These are phyloP conservation scores for Xylaria intraflava DNA, from an alignment of 495 filamentous ascomycete genomes.

Conservation along the genomic window DNA sequence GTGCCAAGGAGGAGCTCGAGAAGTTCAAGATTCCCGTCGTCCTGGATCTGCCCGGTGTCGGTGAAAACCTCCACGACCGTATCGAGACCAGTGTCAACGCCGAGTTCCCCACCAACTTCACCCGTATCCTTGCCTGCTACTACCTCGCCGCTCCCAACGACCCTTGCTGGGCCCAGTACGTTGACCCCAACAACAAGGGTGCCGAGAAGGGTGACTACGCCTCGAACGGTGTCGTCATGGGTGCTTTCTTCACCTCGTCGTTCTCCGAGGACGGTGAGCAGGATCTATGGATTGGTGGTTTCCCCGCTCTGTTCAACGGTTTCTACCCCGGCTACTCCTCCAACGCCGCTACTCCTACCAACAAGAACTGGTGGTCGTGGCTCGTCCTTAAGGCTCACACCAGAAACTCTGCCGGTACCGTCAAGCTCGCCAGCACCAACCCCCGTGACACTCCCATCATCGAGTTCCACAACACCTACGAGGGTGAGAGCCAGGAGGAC, in stretches of 20 bases:
- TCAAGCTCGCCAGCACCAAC: slow-evolving; percentile 44
- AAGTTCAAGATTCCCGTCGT: slow-evolving; percentile 45
- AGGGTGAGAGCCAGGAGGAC: slow-evolving; percentile 16
- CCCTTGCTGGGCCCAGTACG: slow-evolving; percentile 46
- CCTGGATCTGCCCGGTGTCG: slow-evolving; percentile 53
- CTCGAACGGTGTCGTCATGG: slow-evolving; percentile 40
- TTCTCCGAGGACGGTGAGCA: slow-evolving; percentile 31
- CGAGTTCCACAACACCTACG: slow-evolving; percentile 51
- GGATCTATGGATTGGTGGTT: slow-evolving; percentile 50
- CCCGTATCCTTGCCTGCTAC: slow-evolving; percentile 42
- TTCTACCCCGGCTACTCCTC: slow-evolving; percentile 42
- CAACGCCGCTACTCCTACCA: slow-evolving; percentile 17
- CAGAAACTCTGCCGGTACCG: slow-evolving; percentile 46
- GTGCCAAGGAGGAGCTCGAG: slow-evolving; percentile 42
- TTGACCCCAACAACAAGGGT: slow-evolving; percentile 23
- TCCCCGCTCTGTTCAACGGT: slow-evolving; percentile 46
- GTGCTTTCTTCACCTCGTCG: slow-evolving; percentile 41
- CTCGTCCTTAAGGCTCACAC: slow-evolving; percentile 46
- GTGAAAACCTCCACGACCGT: slow-evolving; percentile 61
- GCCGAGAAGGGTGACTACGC: slow-evolving; percentile 44
- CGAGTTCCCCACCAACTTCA: slow-evolving; percentile 36
- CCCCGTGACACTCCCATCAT: slow-evolving; percentile 50
- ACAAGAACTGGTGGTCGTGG: slow-evolving; percentile 42
- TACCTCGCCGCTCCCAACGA: slow-evolving; percentile 35
- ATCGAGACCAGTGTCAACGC: slow-evolving; percentile 50